Conservation (phyloP, 306 rosid genomes). For the Dalbergia cochinchinensis region DNA sequence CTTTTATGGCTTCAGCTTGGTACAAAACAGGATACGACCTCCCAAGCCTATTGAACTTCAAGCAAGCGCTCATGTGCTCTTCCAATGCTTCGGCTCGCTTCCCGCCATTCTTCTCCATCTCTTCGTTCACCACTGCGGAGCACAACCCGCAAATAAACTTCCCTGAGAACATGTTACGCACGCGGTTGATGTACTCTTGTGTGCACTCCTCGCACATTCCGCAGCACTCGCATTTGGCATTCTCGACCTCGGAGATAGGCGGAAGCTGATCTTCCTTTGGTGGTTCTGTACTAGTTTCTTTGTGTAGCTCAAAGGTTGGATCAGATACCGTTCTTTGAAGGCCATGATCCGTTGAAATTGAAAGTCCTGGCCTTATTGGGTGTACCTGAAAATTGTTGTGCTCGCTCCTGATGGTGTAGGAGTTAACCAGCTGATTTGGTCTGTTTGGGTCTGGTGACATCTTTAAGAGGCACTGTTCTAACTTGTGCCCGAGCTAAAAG, state of each 20-base stretch:
- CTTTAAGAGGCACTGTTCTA: background rate
- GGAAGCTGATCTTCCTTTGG: slow-evolving; percentile 13
- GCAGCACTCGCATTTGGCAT: too few species aligned
- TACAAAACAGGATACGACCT: slow-evolving; percentile 17
- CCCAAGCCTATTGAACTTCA: slow-evolving; percentile 58
- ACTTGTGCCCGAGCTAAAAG: background rate
- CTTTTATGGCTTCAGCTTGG: too few species aligned
- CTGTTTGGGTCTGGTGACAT: slow-evolving; percentile 46
- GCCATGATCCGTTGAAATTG: slow-evolving; percentile 41
- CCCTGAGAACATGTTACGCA: too few species aligned
- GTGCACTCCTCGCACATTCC: too few species aligned
- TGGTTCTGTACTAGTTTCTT: too few species aligned
- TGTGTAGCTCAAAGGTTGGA: too few species aligned
- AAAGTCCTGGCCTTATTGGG: slow-evolving; percentile 35
- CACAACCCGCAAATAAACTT: too few species aligned
- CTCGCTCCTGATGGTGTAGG: slow-evolving; percentile 36
- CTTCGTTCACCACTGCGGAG: too few species aligned
- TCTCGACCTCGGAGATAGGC: too few species aligned
- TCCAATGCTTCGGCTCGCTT: slow-evolving; percentile 56
- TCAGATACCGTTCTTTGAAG: background rate
- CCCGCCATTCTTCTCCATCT: background rate
- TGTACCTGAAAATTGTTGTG: slow-evolving; percentile 7
- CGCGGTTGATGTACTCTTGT: too few species aligned
- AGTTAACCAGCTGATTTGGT: slow-evolving; percentile 31
- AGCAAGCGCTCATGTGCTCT: slow-evolving; percentile 59